Evolutionary conservation across 352 stramenopile genomes (phyloP), one percentile per base, ranked within the genome.

Genomic region (Phytophthora sojae): DNA sequence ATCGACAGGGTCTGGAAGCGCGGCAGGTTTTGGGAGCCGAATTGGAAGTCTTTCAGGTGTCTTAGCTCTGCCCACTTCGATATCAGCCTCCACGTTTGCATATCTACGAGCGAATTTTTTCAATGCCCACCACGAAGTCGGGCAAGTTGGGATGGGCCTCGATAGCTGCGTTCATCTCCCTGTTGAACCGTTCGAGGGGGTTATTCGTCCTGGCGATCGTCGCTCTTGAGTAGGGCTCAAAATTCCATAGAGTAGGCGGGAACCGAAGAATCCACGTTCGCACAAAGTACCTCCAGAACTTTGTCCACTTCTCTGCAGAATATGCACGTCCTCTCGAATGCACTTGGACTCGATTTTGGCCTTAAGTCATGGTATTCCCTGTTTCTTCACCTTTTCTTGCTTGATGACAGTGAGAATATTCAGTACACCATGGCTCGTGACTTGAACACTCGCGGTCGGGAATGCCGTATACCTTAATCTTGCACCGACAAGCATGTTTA

Each of bases 141-240:
- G 60, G 23, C 12, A 71, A 35, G 3, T 58, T 64, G 1, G 67
- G 58, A 30, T 76, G 67, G 0, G 62, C 53, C 4, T 17, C 12
- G n/a, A 76, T 75, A 23, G 35, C 66, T 8, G 49, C 50, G 29
- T 76, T 80, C 51, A 76, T 57, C 42, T 73, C 60, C 0, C 50
- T 15, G 25, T 80, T 70, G 17, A 76, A 76, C 9, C 63, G 42
- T 23, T 80, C 73, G 0, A 76, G 30, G 1, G 60, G 50, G 45
- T 80, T 80, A 35, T 74, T 69, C 1, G 53, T 62, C 11, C 42
- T 32, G 26, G 52, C 57, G 7, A 62, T 17, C 0, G 12, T 12
- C 0, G 17, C 15, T 2, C 30, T 29, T 14, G 61, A 26, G 17
- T 35, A 37, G 2, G 53, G 44, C 7, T 51, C 45, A 0, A 67